Evolutionary conservation across 2,329 filamentous ascomycete genomes (phyloP).

Genomic region (Stagonosporopsis chrysanthemi): DNA sequence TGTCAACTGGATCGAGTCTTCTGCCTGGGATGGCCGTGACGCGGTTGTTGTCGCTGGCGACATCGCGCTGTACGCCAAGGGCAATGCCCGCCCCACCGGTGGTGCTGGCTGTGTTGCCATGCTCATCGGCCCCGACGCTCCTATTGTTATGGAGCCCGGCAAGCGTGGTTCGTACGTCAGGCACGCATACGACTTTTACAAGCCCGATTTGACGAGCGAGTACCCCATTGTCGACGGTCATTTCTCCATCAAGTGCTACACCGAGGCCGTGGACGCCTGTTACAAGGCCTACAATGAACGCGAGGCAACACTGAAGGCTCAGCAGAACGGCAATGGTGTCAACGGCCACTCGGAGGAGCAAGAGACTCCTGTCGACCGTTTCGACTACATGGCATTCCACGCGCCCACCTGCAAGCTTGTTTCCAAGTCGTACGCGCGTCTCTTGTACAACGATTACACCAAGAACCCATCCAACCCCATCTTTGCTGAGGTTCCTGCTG

Average conservation of each 20-base stretch:
- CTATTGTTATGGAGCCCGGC: constrained; percentile 59
- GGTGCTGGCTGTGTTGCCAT: constrained; percentile 63
- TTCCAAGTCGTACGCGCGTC: constrained; percentile 61
- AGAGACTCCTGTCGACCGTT: constrained; percentile 59
- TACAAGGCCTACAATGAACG: constrained; percentile 62
- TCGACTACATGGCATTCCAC: constrained; percentile 64
- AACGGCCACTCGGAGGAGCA: constrained; percentile 47
- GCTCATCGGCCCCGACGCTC: constrained; percentile 61
- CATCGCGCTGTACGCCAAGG: constrained; percentile 64
- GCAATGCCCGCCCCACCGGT: constrained; percentile 60
- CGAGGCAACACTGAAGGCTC: constrained; percentile 56
- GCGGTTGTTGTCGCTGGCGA: constrained; percentile 62
- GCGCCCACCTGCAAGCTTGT: constrained; percentile 63
- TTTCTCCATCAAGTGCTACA: constrained; percentile 62
- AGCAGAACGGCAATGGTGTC: constrained; percentile 50
- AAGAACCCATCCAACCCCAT: constrained; percentile 55
- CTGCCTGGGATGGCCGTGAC: constrained; percentile 61
- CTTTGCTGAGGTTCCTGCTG: constrained; percentile 59
- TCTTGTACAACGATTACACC: constrained; percentile 62
- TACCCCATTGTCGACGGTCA: constrained; percentile 63
- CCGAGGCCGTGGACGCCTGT: constrained; percentile 60
- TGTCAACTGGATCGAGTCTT: constrained; percentile 63
- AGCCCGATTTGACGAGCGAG: constrained; percentile 62
- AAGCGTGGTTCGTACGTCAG: constrained; percentile 60
- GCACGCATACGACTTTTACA: constrained; percentile 64